A percentile compares a stretch with the other conserved stretches of the same genome.
phyloP scores from a whole-genome alignment of 768 basidiomycete species.

The Strobilomyces dryophilus region DNA sequence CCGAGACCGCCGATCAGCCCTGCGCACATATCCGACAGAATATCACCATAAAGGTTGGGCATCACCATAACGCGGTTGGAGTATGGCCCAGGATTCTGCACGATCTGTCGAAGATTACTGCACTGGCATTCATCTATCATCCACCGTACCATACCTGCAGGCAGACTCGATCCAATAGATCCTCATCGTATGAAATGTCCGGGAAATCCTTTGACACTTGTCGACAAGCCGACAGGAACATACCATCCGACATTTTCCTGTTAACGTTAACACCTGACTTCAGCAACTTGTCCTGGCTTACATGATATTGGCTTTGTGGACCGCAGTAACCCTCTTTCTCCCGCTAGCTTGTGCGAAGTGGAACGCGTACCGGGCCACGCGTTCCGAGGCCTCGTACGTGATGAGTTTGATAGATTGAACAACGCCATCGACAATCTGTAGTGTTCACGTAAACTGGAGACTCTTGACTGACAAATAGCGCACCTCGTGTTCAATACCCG shows the following conservation, averaged over 20 bases:
- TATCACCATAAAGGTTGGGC: conserved; percentile 97
- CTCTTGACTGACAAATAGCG: conserved; percentile 10
- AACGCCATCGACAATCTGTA: conserved; percentile 91
- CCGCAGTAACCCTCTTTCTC: conserved; percentile 91
- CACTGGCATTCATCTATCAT: not conserved
- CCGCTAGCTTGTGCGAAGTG: conserved; percentile 90
- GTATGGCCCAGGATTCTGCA: conserved; percentile 90
- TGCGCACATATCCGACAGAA: conserved; percentile 97
- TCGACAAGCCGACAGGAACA: conserved; percentile 98
- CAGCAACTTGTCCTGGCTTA: conserved; percentile 34
- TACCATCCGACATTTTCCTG: conserved; percentile 99
- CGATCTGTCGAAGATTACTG: conserved; percentile 51
- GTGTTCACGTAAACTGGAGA: conserved; percentile 10
- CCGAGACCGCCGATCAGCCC: conserved; percentile 98
- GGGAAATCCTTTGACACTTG: conserved; percentile 96
- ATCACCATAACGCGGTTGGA: conserved; percentile 99
- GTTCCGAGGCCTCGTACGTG: conserved; percentile 97
- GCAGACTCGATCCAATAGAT: conserved; percentile 94
- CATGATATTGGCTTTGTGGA: conserved; percentile 99
- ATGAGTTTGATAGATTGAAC: conserved; percentile 99
- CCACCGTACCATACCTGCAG: conserved; percentile 56
- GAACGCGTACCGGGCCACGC: conserved; percentile 98
- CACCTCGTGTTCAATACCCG: conserved; percentile 99
- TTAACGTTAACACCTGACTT: conserved; percentile 12
- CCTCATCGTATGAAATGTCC: conserved; percentile 90